Conservation (phyloP, 768 basidiomycete species). For the Pisolithus sp. region DNA sequence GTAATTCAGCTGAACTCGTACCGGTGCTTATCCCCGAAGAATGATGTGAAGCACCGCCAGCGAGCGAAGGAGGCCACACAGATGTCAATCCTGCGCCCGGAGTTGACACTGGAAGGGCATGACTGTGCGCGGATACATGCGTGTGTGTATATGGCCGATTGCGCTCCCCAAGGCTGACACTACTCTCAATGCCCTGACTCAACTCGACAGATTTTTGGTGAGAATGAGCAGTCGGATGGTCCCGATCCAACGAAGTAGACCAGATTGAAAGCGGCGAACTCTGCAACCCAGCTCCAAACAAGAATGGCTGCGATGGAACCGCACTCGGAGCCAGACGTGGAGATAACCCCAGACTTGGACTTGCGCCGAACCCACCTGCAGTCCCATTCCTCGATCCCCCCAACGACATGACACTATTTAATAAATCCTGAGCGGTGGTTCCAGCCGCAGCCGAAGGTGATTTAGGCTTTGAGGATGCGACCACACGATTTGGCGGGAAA, state of each 20-base stretch:
- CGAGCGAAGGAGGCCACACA: constrained; percentile 21
- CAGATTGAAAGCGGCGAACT: constrained; percentile 57
- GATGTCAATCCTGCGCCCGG: constrained; percentile 8
- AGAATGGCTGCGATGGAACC: constrained; percentile 31
- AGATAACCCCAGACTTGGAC: constrained; percentile 10
- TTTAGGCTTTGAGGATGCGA: constrained; percentile 21
- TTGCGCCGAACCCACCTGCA: neutral
- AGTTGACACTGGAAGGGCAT: neutral
- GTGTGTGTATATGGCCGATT: neutral
- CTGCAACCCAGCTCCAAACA: constrained; percentile 43
- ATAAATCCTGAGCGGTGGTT: constrained; percentile 63
- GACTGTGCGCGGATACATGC: neutral
- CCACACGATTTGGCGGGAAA: neutral
- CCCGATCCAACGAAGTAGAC: constrained; percentile 53
- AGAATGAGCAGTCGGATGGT: constrained; percentile 7
- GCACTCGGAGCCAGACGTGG: constrained; percentile 21
- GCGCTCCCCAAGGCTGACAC: neutral
- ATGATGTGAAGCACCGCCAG: constrained; percentile 4
- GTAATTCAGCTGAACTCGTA: neutral
- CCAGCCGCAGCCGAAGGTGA: constrained; percentile 17
- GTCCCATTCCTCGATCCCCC: neutral
- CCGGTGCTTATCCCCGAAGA: neutral
- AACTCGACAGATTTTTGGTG: neutral
- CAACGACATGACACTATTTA: constrained; percentile 37
- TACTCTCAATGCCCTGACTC: neutral